phyloP scores from a whole-genome alignment of 106 monocot species.

The Narthecium ossifragum region DNA sequence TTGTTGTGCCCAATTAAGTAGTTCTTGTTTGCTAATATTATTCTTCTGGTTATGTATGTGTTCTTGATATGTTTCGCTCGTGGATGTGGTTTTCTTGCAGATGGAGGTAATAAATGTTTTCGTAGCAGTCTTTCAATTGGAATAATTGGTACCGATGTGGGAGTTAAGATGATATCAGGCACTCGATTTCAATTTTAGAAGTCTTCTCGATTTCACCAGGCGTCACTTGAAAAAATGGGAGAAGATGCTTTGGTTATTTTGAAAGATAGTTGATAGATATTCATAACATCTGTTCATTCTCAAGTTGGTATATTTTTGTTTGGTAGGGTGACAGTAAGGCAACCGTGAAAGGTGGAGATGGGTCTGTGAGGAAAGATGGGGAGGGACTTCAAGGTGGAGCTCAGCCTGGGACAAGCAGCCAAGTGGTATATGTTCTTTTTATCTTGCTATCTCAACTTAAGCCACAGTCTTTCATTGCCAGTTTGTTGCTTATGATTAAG shows the following conservation, averaged over 20 bases:
- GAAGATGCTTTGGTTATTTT: too few species aligned
- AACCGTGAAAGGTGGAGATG: conserved; percentile 27
- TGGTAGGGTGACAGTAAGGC: conserved; percentile 54
- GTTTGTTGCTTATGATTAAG: neutral
- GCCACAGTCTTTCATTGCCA: neutral
- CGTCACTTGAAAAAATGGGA: too few species aligned
- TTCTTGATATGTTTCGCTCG: neutral
- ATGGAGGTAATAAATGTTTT: conserved; percentile 17
- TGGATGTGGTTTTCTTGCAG: conserved; percentile 5
- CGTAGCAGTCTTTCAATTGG: too few species aligned
- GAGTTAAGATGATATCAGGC: too few species aligned
- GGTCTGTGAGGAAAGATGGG: conserved; percentile 43
- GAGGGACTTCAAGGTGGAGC: conserved; percentile 22
- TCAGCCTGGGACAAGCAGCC: conserved; percentile 27
- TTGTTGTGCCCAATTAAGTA: neutral
- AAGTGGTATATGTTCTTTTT: conserved; percentile 16
- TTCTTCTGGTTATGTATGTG: neutral
- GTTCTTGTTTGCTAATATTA: neutral
- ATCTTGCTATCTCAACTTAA: neutral
- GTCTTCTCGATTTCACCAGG: too few species aligned
- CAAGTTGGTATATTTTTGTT: too few species aligned
- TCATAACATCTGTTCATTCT: too few species aligned
- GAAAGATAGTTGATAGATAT: too few species aligned
- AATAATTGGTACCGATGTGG: too few species aligned
- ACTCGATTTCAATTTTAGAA: too few species aligned